Base-by-base conservation (phyloP, 2,329 filamentous ascomycete genomes). In the Aureobasidium melanogenum region DNA sequence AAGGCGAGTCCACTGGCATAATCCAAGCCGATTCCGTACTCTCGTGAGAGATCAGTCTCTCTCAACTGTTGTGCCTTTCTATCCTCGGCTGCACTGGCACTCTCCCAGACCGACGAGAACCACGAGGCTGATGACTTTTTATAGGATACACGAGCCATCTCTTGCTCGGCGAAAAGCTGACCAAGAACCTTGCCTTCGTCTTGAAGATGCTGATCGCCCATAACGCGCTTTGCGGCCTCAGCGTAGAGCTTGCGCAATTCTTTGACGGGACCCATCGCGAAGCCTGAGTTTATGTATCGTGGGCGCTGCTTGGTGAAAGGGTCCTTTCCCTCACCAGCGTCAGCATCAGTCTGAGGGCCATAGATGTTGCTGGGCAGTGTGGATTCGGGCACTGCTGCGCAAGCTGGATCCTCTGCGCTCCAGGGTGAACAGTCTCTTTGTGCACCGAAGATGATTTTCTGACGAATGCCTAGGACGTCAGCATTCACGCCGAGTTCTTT, bases 401-500 rank as follows among this genome's bases (percentile, higher is more conserved):
- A 85, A n/a, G 79, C 77, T 38, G 77, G 70, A 58, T 82, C 78
- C 1, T 73, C 69, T 2, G 67, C 59, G 1, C 71, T 64, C 62
- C 75, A 74, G 2, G 75, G 75, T 63, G 75, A 76, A 65, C 83
- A 85, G 24, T 73, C 68, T 68, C 85, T 84, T 60, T 79, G 76
- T 9, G 81, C 80, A 3, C 76, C 79, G 63, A 85, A 85, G 1
- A 86, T 65, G 10, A 85, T 79, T 8, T 77, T 77, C 65, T 84
- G 80, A 1, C 73, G 76, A 63, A 81, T 79, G 60, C 74, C 76
- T 24, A 67, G 47, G 14, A 46, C 52, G 19, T 58, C 34, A n/a
- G 64, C 63, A 17, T 62, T 60, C 26, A 44, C 43, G 9, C 66
- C 67, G 19, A 69, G 52, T 55, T 67, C 63, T 10, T 76, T 71